Percentiles rank a stretch among this genome's conserved stretches.
Evolutionary conservation across 192 early-diverging fungal species (phyloP).

Genomic region (Irineochytrium annulatum): DNA sequence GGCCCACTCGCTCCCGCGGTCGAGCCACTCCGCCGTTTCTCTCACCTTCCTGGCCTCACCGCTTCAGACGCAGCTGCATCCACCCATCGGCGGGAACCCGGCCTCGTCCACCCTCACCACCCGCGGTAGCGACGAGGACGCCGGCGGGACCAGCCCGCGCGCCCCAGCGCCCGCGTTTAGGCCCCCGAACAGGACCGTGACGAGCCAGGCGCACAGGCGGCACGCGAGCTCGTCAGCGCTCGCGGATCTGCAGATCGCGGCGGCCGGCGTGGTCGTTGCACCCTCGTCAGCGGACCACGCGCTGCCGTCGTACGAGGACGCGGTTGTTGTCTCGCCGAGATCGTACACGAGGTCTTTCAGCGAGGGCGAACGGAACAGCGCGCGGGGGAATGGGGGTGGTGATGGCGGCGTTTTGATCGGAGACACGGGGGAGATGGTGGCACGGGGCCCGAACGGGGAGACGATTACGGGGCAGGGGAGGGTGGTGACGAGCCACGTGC

Average conservation of each 20-base stretch:
- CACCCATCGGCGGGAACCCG: too few relatives aligned
- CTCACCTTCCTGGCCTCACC: too few relatives aligned
- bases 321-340: not conserved
- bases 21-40: too few relatives aligned
- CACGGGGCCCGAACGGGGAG: conserved; percentile 3
- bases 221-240: not conserved
- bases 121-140: too few relatives aligned
- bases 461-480: not conserved
- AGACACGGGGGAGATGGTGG: not conserved
- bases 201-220: not conserved
- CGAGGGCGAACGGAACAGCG: not conserved
- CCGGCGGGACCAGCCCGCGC: too few relatives aligned
- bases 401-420: not conserved
- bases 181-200: conserved; percentile 11
- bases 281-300: not conserved
- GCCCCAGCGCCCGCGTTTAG: too few relatives aligned
- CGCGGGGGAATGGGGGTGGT: not conserved
- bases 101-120: too few relatives aligned
- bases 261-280: not conserved
- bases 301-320: conserved; percentile 5
- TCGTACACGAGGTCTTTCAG: too few relatives aligned
- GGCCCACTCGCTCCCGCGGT: too few relatives aligned
- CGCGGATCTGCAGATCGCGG: not conserved
- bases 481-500: conserved; percentile 7
- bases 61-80: too few relatives aligned